These are phyloP conservation scores for Microstegium vimineum DNA, from an alignment of 176 grass and related monocot genomes.

Conservation along the genomic window DNA sequence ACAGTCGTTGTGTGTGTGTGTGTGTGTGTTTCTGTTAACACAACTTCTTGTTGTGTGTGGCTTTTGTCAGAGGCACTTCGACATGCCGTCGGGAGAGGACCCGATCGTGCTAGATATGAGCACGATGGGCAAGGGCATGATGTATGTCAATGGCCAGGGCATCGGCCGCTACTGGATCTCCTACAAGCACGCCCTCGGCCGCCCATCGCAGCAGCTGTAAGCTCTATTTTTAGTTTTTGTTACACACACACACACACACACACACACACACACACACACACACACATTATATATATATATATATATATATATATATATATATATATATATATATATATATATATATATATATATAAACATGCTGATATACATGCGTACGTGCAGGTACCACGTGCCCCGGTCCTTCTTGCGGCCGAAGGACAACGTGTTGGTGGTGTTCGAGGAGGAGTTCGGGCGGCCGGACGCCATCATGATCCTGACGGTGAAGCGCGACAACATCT, in stretches of 20 bases:
- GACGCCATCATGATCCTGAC: slow-evolving; percentile 70
- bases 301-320: too few relatives aligned
- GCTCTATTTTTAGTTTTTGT: too few relatives aligned
- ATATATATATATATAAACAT: too few relatives aligned
- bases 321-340: too few relatives aligned
- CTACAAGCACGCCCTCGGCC: slow-evolving; percentile 56
- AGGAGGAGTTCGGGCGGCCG: slow-evolving; percentile 62
- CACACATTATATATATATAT: too few relatives aligned
- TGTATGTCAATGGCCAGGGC: slow-evolving; percentile 63
- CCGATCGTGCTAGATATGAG: slow-evolving; percentile 64
- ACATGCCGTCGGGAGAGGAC: slow-evolving; percentile 50
- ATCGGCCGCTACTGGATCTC: slow-evolving; percentile 82
- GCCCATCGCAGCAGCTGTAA: slow-evolving; percentile 68
- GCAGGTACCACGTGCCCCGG: slow-evolving; percentile 52
- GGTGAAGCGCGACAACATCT: slow-evolving; percentile 93
- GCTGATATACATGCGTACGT: neutral
- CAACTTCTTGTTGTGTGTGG: neutral
- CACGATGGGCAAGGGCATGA: slow-evolving; percentile 69
- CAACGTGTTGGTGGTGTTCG: slow-evolving; percentile 67
- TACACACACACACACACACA: too few relatives aligned
- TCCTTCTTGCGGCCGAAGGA: slow-evolving; percentile 45
- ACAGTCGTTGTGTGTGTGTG: neutral
- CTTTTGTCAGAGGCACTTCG: slow-evolving; percentile 37
- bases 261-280: too few relatives aligned
- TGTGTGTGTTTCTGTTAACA: neutral